Conservation (phyloP, 352 stramenopile genomes). For the Plasmopara viticola region DNA sequence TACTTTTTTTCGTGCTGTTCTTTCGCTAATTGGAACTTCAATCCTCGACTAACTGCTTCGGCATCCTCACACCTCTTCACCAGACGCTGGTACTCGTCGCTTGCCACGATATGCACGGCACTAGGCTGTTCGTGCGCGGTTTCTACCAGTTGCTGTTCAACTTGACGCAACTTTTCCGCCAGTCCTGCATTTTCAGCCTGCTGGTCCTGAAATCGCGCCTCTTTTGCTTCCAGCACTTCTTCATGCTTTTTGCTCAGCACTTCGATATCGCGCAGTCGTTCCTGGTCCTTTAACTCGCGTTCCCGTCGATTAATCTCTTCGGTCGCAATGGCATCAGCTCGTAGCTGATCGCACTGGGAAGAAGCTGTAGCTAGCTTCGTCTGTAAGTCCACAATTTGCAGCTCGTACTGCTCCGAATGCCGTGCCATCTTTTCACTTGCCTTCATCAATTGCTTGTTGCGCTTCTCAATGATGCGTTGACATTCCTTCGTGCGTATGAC, state of each 20-base stretch:
- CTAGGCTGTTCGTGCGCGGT: slow-evolving; percentile 15
- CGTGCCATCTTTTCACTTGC: slow-evolving; percentile 64
- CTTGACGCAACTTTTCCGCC: slow-evolving; percentile 29
- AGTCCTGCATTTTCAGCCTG: slow-evolving; percentile 24
- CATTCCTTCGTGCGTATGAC: slow-evolving; percentile 74
- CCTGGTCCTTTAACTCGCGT: slow-evolving; percentile 31
- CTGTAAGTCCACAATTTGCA: slow-evolving; percentile 40
- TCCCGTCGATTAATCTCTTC: slow-evolving; percentile 27
- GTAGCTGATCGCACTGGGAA: slow-evolving; percentile 31
- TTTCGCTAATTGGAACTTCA: slow-evolving; percentile 71
- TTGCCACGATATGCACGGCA: slow-evolving; percentile 31
- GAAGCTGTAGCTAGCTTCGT: slow-evolving; percentile 28
- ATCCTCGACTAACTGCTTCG: slow-evolving; percentile 55
- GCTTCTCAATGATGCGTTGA: slow-evolving; percentile 79
- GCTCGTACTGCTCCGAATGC: slow-evolving; percentile 58
- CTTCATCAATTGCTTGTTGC: slow-evolving; percentile 82
- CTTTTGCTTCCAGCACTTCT: slow-evolving; percentile 15
- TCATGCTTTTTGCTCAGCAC: slow-evolving; percentile 23
- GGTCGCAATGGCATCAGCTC: slow-evolving; percentile 15
- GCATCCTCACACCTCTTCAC: slow-evolving; percentile 55
- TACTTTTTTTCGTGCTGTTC: slow-evolving; percentile 76
- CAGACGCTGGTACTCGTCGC: slow-evolving; percentile 47
- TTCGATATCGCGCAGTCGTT: slow-evolving; percentile 36
- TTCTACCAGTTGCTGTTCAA: slow-evolving; percentile 33
- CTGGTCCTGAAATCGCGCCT: slow-evolving; percentile 14